Conservation (phyloP, 2,329 filamentous ascomycete genomes). For the Fusarium sp. region DNA sequence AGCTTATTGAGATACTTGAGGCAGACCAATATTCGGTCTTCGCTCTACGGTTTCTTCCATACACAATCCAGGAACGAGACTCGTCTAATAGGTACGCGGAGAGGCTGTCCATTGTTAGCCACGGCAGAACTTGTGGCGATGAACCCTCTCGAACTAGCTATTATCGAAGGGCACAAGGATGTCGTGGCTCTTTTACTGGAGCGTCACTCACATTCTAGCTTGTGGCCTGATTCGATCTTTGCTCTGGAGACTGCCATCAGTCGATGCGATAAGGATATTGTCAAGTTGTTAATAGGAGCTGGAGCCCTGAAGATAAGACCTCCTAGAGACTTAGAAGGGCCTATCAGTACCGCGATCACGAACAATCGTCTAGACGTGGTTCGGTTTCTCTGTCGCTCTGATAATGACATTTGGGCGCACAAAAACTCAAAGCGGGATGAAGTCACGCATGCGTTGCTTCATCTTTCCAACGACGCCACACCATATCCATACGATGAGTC, state of each 20-base stretch:
- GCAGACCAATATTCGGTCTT: background rate
- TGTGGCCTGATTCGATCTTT: background rate
- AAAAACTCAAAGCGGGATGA: background rate
- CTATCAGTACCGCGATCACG: constrained; percentile 8
- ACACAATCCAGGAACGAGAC: background rate
- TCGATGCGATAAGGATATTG: background rate
- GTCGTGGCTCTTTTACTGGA: background rate
- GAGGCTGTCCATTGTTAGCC: background rate
- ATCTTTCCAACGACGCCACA: background rate
- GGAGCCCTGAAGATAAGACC: background rate
- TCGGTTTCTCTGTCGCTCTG: constrained; percentile 9
- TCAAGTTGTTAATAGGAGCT: background rate
- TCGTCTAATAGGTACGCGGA: background rate
- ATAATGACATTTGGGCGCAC: background rate
- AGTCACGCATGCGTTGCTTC: constrained; percentile 1
- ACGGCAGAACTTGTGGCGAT: constrained; percentile 1
- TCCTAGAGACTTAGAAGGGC: background rate
- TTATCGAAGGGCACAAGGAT: background rate
- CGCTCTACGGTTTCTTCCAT: background rate
- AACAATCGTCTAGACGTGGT: constrained; percentile 6
- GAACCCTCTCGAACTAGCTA: constrained; percentile 15
- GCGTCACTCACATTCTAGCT: background rate
- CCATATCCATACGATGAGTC: background rate
- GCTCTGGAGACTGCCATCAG: constrained; percentile 1
- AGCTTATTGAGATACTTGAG: background rate